These are phyloP conservation scores for Apiospora kogelbergensis DNA, from an alignment of 2,329 filamentous ascomycete genomes.

Conservation along the genomic window DNA sequence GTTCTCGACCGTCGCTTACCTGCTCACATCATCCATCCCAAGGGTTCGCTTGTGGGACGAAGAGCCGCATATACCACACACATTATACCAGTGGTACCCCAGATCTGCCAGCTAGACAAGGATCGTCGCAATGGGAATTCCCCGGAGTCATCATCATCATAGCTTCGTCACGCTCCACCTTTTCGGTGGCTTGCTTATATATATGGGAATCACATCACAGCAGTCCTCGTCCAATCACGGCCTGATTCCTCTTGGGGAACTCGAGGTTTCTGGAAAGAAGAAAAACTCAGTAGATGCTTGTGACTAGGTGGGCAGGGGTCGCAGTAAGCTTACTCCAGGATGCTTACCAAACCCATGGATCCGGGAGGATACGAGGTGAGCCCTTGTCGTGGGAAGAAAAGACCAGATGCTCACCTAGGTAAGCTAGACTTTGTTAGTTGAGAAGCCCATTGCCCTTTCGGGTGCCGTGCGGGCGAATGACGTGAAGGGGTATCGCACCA, in stretches of 20 bases:
- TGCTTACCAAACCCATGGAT: background rate
- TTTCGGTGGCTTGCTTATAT: background rate
- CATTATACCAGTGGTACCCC: background rate
- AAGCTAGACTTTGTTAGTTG: background rate
- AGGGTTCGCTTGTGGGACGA: background rate
- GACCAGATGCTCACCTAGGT: background rate
- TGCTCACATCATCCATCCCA: background rate
- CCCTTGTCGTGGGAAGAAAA: background rate
- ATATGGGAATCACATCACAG: background rate
- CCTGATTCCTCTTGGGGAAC: background rate
- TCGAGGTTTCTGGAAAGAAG: background rate
- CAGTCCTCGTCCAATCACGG: background rate
- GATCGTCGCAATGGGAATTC: background rate
- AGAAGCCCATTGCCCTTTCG: background rate
- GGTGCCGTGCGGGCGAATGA: background rate
- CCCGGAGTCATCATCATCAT: background rate
- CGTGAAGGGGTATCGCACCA: background rate
- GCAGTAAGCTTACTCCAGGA: background rate
- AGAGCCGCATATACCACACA: background rate
- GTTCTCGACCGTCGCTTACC: background rate
- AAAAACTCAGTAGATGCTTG: background rate
- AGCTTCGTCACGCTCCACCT: background rate
- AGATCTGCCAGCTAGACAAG: background rate
- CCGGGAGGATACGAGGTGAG: constrained; percentile 1
- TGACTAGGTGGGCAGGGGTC: background rate